Conservation (phyloP, 257 asterid species). For the Solanum sejunctum region DNA sequence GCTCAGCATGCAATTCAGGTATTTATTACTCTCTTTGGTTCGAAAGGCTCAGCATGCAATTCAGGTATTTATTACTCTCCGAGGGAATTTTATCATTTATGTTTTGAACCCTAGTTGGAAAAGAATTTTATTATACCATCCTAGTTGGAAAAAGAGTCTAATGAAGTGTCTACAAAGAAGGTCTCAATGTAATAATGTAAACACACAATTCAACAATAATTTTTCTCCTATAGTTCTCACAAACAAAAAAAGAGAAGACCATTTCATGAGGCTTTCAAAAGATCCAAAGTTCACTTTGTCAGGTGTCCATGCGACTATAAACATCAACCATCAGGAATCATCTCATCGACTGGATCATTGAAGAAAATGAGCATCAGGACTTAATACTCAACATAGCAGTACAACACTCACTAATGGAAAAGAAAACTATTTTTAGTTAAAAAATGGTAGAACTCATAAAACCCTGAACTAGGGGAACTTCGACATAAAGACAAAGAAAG, state of each 20-base stretch:
- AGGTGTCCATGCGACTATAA: background rate
- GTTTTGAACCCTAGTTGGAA: no score
- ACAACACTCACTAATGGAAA: background rate
- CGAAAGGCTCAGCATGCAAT: no score
- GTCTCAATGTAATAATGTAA: no score
- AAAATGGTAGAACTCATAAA: background rate
- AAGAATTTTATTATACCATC: no score
- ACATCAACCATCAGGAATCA: background rate
- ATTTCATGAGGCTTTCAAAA: background rate
- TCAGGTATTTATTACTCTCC: no score
- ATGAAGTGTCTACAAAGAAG: no score
- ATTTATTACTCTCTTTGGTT: no score
- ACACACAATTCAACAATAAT: no score
- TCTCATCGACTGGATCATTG: background rate
- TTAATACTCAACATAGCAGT: background rate
- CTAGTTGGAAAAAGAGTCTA: no score
- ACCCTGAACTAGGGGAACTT: background rate
- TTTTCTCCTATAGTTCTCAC: no score
- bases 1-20: no score
- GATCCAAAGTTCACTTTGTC: background rate
- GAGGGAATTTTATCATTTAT: no score
- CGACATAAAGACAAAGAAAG: background rate
- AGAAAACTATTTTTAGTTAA: background rate
- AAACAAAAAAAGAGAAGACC: background rate
- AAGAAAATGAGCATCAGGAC: background rate